phyloP scores from a whole-genome alignment of 1,284 basidiomycete species.

The Puccinia horiana region DNA sequence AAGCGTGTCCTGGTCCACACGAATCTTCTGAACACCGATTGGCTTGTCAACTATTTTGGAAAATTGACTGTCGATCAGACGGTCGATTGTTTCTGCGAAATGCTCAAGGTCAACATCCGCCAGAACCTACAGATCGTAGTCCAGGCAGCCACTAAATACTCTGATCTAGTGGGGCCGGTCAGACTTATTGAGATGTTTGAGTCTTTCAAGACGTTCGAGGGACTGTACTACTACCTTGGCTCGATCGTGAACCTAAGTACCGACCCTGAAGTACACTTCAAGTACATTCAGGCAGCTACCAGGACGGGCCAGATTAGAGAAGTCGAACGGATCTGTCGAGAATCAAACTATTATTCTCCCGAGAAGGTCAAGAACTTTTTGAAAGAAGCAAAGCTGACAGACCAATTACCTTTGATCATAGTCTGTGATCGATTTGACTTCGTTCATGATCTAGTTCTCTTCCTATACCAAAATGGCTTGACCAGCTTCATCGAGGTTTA shows the following conservation, averaged over 20 bases:
- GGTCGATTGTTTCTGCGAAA: constrained; percentile 92
- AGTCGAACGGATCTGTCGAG: constrained; percentile 96
- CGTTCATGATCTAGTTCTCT: constrained; percentile 97
- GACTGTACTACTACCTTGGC: constrained; percentile 95
- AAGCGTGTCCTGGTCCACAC: constrained; percentile 97
- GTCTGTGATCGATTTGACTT: constrained; percentile 99
- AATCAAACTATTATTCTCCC: constrained; percentile 96
- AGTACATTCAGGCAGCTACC: constrained; percentile 99
- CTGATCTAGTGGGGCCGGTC: constrained; percentile 93
- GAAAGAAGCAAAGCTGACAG: constrained; percentile 86
- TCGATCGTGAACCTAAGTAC: constrained; percentile 95
- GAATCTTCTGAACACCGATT: constrained; percentile 83
- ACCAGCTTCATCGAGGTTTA: constrained; percentile 99
- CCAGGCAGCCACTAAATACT: constrained; percentile 98
- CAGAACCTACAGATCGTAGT: constrained; percentile 97
- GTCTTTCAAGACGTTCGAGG: constrained; percentile 95
- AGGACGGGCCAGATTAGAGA: constrained; percentile 98
- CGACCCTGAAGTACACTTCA: constrained; percentile 98
- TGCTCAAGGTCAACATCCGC: constrained; percentile 94
- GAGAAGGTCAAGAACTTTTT: constrained; percentile 99
- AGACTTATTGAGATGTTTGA: constrained; percentile 99
- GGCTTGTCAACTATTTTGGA: constrained; percentile 98
- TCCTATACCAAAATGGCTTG: constrained; percentile 96
- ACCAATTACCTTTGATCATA: constrained; percentile 98
- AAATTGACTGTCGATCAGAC: constrained; percentile 98